Evolutionary conservation across 1,284 basidiomycete genomes (phyloP).

Genomic region (Pseudozyma sp.): DNA sequence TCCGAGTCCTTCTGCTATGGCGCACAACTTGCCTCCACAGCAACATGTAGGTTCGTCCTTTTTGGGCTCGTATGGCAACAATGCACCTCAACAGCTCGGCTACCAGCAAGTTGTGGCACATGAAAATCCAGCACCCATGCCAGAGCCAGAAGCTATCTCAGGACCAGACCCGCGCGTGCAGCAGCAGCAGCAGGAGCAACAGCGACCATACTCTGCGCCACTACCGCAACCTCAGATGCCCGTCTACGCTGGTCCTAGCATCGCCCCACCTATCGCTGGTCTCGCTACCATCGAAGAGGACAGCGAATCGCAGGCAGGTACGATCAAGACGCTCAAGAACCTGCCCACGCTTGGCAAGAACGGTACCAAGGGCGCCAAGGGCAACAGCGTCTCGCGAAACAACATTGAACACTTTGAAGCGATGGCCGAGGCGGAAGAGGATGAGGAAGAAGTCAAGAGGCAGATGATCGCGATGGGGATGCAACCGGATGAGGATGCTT

Average conservation of each 20-base stretch:
- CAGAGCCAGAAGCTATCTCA: slow-evolving; percentile 29
- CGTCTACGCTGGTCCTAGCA: not conserved
- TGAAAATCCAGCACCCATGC: slow-evolving; percentile 29
- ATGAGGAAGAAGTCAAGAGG: slow-evolving; percentile 55
- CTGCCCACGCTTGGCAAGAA: slow-evolving; percentile 49
- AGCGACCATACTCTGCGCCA: slow-evolving; percentile 10
- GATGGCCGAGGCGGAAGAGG: slow-evolving; percentile 54
- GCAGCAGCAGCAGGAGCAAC: slow-evolving; percentile 5
- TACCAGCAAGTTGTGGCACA: slow-evolving; percentile 3
- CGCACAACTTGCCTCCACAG: slow-evolving; percentile 1
- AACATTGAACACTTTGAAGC: slow-evolving; percentile 58
- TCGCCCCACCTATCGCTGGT: slow-evolving; percentile 32
- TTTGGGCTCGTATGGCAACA: too few species aligned
- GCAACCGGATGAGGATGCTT: slow-evolving; percentile 51
- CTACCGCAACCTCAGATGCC: slow-evolving; percentile 13
- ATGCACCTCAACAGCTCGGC: slow-evolving; percentile 8
- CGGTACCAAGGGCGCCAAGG: slow-evolving; percentile 25
- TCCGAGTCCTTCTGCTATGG: slow-evolving; percentile 20
- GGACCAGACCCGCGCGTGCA: slow-evolving; percentile 4
- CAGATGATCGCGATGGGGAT: slow-evolving; percentile 53
- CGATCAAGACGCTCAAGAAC: slow-evolving; percentile 48
- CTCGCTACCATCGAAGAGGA: slow-evolving; percentile 61
- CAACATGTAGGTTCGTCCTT: too few species aligned
- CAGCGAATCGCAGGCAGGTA: slow-evolving; percentile 57
- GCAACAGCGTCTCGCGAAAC: slow-evolving; percentile 51